A percentile compares a stretch with the other conserved stretches of the same genome.
Conservation (phyloP, 1,284 basidiomycete species). For the Puccinia triticina region DNA sequence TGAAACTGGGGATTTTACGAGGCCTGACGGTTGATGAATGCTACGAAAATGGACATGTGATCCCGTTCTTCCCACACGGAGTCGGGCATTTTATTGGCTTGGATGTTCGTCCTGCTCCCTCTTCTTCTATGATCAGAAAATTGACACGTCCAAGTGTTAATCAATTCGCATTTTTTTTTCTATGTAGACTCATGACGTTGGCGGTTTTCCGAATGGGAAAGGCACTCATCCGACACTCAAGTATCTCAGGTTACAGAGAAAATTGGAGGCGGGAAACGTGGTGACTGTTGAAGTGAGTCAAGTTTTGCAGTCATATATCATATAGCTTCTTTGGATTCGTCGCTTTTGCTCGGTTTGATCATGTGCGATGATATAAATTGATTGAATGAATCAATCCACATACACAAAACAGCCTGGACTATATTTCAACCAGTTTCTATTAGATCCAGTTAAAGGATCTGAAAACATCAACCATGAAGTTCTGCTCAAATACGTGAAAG, state of each 20-base stretch:
- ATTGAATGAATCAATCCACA: background rate
- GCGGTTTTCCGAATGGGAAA: constrained; percentile 34
- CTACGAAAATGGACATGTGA: constrained; percentile 34
- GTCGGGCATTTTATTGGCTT: constrained; percentile 40
- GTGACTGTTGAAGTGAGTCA: constrained; percentile 38
- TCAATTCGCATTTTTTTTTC: background rate
- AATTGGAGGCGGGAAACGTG: constrained; percentile 38
- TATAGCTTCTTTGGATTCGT: background rate
- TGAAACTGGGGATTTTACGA: constrained; percentile 35
- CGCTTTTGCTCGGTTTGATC: background rate
- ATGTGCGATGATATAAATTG: background rate
- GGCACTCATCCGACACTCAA: constrained; percentile 28
- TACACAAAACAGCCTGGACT: constrained; percentile 15
- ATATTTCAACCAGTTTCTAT: constrained; percentile 41
- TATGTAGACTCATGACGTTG: constrained; percentile 39
- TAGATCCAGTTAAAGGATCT: constrained; percentile 40
- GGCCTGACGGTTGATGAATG: constrained; percentile 36
- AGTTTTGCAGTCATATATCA: background rate
- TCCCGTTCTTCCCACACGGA: constrained; percentile 44
- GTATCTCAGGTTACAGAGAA: constrained; percentile 39
- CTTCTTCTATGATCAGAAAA: background rate
- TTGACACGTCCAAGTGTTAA: background rate
- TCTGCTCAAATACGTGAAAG: constrained; percentile 33
- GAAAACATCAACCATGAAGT: constrained; percentile 34
- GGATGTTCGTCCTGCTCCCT: constrained; percentile 17